Evolutionary conservation across 805 yeast genomes (phyloP).

Genomic region (Kodamaea hsintzibuensis): DNA sequence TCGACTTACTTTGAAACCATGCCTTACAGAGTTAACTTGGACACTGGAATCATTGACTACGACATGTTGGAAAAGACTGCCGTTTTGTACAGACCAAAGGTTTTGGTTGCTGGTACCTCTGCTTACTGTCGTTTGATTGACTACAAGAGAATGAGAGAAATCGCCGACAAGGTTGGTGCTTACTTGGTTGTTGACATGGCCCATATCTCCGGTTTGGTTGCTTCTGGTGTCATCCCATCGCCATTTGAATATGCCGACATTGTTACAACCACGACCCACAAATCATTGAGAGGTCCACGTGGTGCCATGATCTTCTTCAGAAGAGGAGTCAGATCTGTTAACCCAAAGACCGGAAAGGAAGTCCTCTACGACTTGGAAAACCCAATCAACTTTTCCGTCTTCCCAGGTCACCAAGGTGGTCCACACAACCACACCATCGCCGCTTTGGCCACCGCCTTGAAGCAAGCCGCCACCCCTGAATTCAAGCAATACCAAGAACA

Average conservation of each 20-base stretch:
- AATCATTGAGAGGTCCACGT: slow-evolving; percentile 97
- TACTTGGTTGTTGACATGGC: slow-evolving; percentile 95
- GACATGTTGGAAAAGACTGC: slow-evolving; percentile 84
- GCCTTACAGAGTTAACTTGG: slow-evolving; percentile 90
- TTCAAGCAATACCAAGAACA: slow-evolving; percentile 81
- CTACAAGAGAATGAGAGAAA: slow-evolving; percentile 84
- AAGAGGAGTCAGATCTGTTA: slow-evolving; percentile 84
- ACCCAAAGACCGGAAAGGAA: slow-evolving; percentile 81
- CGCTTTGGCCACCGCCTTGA: slow-evolving; percentile 92
- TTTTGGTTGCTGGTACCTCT: slow-evolving; percentile 95
- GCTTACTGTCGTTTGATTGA: slow-evolving; percentile 92
- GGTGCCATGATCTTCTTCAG: slow-evolving; percentile 98
- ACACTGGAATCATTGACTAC: slow-evolving; percentile 90
- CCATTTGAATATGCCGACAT: slow-evolving; percentile 94
- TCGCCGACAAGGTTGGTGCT: slow-evolving; percentile 92
- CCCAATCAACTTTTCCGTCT: slow-evolving; percentile 92
- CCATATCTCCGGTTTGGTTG: slow-evolving; percentile 92
- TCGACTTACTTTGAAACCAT: slow-evolving; percentile 95
- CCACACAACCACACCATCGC: slow-evolving; percentile 98
- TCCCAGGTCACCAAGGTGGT: slow-evolving; percentile 99
- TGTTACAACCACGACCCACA: slow-evolving; percentile 97
- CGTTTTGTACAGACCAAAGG: slow-evolving; percentile 86
- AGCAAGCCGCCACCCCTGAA: slow-evolving; percentile 88
- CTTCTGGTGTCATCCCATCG: slow-evolving; percentile 91
- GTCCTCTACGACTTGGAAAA: slow-evolving; percentile 83